Conservation (phyloP, 2,329 filamentous ascomycete species). For the Aplosporella prunicola region DNA sequence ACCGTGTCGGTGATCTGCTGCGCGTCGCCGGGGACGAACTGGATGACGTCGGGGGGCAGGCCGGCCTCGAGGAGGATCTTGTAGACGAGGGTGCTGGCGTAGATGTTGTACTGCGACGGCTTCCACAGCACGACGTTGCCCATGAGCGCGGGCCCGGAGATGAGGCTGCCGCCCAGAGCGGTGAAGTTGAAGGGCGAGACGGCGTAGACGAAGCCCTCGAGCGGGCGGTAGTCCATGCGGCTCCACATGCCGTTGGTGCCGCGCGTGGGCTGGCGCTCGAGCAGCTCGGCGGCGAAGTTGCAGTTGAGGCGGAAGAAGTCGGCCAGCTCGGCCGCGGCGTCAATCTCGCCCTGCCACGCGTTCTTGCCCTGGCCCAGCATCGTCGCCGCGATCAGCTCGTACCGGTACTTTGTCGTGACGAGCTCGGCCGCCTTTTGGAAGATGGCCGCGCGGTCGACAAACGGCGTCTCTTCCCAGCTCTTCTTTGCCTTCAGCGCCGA, state of each 20-base stretch:
- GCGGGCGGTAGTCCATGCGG: conserved; percentile 77
- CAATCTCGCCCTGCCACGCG: conserved; percentile 96
- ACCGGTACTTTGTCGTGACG: conserved; percentile 83
- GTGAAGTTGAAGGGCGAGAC: conserved; percentile 96
- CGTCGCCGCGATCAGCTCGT: conserved; percentile 90
- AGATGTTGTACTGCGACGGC: conserved; percentile 79
- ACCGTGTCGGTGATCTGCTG: conserved; percentile 71
- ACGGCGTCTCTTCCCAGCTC: conserved; percentile 79
- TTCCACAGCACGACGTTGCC: conserved; percentile 96
- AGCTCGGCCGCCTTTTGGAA: conserved; percentile 95
- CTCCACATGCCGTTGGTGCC: conserved; percentile 75
- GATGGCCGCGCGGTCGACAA: conserved; percentile 81
- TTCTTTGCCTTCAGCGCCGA: conserved; percentile 74
- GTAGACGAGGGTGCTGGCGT: conserved; percentile 82
- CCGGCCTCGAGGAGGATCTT: conserved; percentile 86
- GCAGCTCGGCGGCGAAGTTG: conserved; percentile 83
- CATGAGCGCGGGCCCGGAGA: conserved; percentile 73
- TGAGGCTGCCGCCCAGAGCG: conserved; percentile 80
- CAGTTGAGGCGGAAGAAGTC: conserved; percentile 95
- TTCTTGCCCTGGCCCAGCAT: conserved; percentile 98
- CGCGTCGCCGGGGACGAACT: conserved; percentile 85
- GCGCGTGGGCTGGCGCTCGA: conserved; percentile 75
- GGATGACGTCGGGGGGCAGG: conserved; percentile 78
- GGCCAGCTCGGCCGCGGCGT: conserved; percentile 80
- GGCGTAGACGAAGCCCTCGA: conserved; percentile 95